Conservation (phyloP, 192 early-diverging fungal genomes). For the Thoreauomyces humboldtii region DNA sequence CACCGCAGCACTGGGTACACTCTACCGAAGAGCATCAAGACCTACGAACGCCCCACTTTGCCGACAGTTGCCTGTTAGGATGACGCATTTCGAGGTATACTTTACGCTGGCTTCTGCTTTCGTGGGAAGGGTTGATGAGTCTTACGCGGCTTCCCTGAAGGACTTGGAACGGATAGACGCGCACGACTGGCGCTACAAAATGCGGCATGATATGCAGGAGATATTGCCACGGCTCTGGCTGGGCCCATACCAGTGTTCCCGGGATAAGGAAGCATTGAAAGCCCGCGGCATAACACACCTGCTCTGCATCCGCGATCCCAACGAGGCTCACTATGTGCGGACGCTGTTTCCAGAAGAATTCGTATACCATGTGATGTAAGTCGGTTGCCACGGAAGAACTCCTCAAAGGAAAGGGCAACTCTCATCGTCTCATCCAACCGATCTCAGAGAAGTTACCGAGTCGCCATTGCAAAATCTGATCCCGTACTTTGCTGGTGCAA, state of each 20-base stretch:
- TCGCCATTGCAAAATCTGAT: slow-evolving; percentile 82
- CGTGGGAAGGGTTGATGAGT: no score
- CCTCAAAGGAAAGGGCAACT: no score
- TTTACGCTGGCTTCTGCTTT: no score
- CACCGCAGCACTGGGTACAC: no score
- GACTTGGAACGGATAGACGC: slow-evolving; percentile 5
- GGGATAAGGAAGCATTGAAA: slow-evolving; percentile 56
- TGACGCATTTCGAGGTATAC: no score
- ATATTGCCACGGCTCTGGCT: slow-evolving; percentile 69
- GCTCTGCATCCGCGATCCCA: slow-evolving; percentile 69
- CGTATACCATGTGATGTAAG: slow-evolving; percentile 62
- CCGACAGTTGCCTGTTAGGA: no score
- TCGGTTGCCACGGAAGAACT: no score
- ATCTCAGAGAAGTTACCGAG: slow-evolving; percentile 66
- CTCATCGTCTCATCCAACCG: neutral
- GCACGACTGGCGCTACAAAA: slow-evolving; percentile 63
- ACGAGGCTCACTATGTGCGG: slow-evolving; percentile 64
- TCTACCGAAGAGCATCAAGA: no score
- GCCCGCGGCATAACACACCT: slow-evolving; percentile 69
- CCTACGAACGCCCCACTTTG: no score
- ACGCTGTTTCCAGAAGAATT: slow-evolving; percentile 52
- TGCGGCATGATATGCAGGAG: slow-evolving; percentile 79
- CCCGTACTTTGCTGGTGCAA: slow-evolving; percentile 66
- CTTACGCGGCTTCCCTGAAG: no score
- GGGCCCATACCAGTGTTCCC: slow-evolving; percentile 74